Conservation (phyloP, 2,329 filamentous ascomycete genomes). For the Talaromyces verruculosus region DNA sequence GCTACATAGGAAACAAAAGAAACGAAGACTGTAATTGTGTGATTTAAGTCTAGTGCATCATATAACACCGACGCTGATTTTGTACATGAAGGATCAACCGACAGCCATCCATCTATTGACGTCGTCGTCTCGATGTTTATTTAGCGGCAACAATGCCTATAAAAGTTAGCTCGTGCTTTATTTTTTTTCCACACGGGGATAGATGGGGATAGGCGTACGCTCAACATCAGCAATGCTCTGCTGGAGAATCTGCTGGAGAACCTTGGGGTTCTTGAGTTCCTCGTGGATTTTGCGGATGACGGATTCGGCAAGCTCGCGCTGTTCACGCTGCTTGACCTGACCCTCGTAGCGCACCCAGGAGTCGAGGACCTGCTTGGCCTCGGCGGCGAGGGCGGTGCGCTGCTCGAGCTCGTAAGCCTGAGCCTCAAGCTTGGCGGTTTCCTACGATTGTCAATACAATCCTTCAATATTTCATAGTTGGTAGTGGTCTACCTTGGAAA, state of each 20-base stretch:
- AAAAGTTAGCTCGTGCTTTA: background rate
- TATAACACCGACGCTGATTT: constrained; percentile 39
- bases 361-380: constrained; percentile 94
- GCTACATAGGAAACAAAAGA: constrained; percentile 22
- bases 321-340: constrained; percentile 98
- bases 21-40: constrained; percentile 28
- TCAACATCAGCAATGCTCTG: constrained; percentile 96
- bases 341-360: constrained; percentile 98
- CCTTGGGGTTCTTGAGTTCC: constrained; percentile 97
- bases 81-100: constrained; percentile 37
- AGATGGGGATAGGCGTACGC: constrained; percentile 60
- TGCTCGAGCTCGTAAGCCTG: constrained; percentile 97
- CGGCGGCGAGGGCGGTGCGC: constrained; percentile 82
- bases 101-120: constrained; percentile 36
- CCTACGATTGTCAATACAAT: constrained; percentile 53
- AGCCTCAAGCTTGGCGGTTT: constrained; percentile 94
- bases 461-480: background rate
- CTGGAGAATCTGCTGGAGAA: constrained; percentile 94
- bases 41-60: constrained; percentile 29
- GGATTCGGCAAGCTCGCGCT: constrained; percentile 88
- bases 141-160: constrained; percentile 42
- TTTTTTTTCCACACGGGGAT: background rate
- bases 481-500: constrained; percentile 74
- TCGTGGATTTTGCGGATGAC: constrained; percentile 98
- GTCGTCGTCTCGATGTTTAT: constrained; percentile 35